Base-by-base conservation (phyloP, 192 early-diverging fungal genomes). In the Geranomyces michiganensis region DNA sequence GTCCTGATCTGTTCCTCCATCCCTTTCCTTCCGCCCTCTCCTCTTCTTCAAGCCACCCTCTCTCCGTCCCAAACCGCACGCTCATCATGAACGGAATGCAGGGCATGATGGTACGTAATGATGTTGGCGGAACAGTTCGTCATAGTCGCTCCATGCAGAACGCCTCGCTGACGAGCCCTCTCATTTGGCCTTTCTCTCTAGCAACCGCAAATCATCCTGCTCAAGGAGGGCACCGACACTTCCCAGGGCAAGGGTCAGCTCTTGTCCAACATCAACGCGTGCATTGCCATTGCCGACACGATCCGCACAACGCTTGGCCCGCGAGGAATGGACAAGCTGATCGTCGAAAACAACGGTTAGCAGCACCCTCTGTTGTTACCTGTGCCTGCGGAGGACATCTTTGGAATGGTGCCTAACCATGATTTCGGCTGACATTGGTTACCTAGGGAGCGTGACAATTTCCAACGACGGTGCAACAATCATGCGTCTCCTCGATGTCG, bases 401-500 rank as follows among this genome's bases (percentile, higher is more conserved):
- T n/a, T n/a, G n/a, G n/a, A n/a, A n/a, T n/a, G n/a, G n/a, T n/a
- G n/a, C n/a, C n/a, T n/a, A n/a, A n/a, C n/a, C n/a, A n/a, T n/a
- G n/a, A n/a, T n/a, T n/a, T n/a, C n/a, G n/a, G n/a, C n/a, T 41
- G 3, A 41, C 10, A 26, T 26, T 41, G 36, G 17, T 32, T 10
- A 29, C 14, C 44, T n/a, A 94, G 92, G 92, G 45, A 73, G 87
- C 48, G 95, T 96, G 32, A 98, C 96, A 15, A 98, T 98, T 73
- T 98, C 96, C 29, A 99, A 99, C 79, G 97, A 99, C 81, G 97
- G 97, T 51, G 97, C 97, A 1, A 99, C 97, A 14, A 99, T 99
- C 77, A 91, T 99, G 89, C 93, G 92, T 82, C 84, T 98, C 55
- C 82, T 99, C 67, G 97, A 99, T 75, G 94, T 99, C 71, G 94